Percentiles rank a stretch among this genome's conserved stretches.
Conservation (phyloP, 148 eudicot species). For the Spergularia bocconei region DNA sequence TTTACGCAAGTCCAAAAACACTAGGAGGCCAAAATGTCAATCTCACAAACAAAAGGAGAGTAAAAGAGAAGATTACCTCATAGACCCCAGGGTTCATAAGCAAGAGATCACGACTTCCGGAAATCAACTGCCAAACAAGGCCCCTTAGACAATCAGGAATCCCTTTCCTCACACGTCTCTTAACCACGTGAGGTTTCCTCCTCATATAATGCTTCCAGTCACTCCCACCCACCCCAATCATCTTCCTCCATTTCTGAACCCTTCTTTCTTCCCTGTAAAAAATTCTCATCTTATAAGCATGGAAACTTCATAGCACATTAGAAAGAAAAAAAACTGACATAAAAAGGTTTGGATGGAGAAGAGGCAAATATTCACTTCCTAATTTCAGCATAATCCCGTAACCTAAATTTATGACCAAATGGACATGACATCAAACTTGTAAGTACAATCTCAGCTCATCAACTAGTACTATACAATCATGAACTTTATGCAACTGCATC, state of each 20-base stretch:
- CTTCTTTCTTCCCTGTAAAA: conserved; percentile 86
- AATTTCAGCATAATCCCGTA: too few relatives aligned
- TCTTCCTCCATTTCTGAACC: conserved; percentile 91
- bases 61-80: conserved; percentile 47
- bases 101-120: conserved; percentile 97
- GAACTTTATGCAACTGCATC: too few relatives aligned
- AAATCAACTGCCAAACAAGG: conserved; percentile 96
- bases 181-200: conserved; percentile 86
- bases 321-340: neutral
- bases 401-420: too few relatives aligned
- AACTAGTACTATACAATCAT: too few relatives aligned
- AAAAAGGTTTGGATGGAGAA: neutral
- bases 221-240: conserved; percentile 98
- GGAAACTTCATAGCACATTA: neutral
- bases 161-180: conserved; percentile 92
- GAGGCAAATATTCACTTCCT: neutral
- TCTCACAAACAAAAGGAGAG: neutral
- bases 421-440: too few relatives aligned
- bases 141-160: conserved; percentile 98
- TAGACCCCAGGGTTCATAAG: conserved; percentile 96
- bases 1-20: neutral
- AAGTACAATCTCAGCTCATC: too few relatives aligned
- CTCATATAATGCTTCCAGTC: conserved; percentile 93
- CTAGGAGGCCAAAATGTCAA: neutral
- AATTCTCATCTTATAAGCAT: conserved; percentile 19